Evolutionary conservation across 2,329 filamentous ascomycete species (phyloP).

Genomic region (Coccinonectria pachysandricola): DNA sequence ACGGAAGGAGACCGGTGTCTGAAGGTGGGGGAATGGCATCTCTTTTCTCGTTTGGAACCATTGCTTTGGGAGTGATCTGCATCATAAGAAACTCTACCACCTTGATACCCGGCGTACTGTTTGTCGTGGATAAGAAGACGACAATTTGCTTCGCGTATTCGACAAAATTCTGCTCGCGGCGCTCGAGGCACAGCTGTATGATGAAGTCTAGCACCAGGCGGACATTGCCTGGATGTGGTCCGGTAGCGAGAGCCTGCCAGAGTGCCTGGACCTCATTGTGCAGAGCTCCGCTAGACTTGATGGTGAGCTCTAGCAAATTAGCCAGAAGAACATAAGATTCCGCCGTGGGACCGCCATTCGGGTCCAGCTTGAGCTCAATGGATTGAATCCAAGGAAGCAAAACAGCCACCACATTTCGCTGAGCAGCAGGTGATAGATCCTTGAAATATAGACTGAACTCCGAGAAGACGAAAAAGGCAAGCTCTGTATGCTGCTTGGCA

Average conservation of each 20-base stretch:
- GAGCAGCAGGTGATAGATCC: constrained; percentile 67
- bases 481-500: constrained; percentile 75
- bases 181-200: constrained; percentile 84
- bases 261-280: constrained; percentile 96
- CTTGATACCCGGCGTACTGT: constrained; percentile 65
- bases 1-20: constrained; percentile 68
- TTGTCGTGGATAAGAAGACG: constrained; percentile 82
- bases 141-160: constrained; percentile 97
- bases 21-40: constrained; percentile 58
- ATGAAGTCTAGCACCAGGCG: constrained; percentile 93
- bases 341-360: constrained; percentile 80
- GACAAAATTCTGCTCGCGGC: constrained; percentile 94
- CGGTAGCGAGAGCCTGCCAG: constrained; percentile 92
- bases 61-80: constrained; percentile 89
- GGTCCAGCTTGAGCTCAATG: constrained; percentile 84
- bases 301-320: constrained; percentile 92
- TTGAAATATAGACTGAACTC: constrained; percentile 94
- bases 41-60: constrained; percentile 83
- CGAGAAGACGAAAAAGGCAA: constrained; percentile 90
- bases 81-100: constrained; percentile 89
- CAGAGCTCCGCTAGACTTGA: constrained; percentile 75
- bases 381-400: constrained; percentile 94
- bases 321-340: constrained; percentile 90
- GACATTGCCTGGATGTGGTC: constrained; percentile 87
- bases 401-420: constrained; percentile 88